These are phyloP conservation scores for Penicillium lagena DNA, from an alignment of 495 filamentous ascomycete genomes.

Conservation along the genomic window DNA sequence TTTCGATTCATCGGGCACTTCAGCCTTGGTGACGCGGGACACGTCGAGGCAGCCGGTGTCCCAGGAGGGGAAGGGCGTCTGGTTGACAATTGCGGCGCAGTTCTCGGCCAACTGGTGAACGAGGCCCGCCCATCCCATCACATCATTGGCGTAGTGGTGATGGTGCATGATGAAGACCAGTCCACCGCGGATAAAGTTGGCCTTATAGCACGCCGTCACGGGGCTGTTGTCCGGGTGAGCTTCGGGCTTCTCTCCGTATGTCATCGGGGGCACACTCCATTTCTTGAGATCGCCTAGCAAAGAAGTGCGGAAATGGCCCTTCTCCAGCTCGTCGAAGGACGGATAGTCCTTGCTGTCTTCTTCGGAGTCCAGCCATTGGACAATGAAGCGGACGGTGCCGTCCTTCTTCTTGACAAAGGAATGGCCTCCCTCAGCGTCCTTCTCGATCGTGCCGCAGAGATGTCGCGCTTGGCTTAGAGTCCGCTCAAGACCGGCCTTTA, in stretches of 20 bases:
- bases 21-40: slow-evolving; percentile 20
- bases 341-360: slow-evolving; percentile 20
- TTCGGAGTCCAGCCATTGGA: slow-evolving; percentile 32
- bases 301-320: slow-evolving; percentile 6
- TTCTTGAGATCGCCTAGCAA: slow-evolving; percentile 18
- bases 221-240: slow-evolving; percentile 25
- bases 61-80: slow-evolving; percentile 26
- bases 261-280: slow-evolving; percentile 28
- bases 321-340: slow-evolving; percentile 9
- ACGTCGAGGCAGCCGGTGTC: slow-evolving; percentile 24
- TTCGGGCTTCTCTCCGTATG: slow-evolving; percentile 34
- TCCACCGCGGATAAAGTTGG: slow-evolving; percentile 36
- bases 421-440: slow-evolving; percentile 22
- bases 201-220: slow-evolving; percentile 30
- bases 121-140: slow-evolving; percentile 34
- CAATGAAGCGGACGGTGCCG: slow-evolving; percentile 30
- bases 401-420: slow-evolving; percentile 36
- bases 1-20: slow-evolving; percentile 5
- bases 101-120: slow-evolving; percentile 37
- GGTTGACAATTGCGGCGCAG: slow-evolving; percentile 25
- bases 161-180: slow-evolving; percentile 36
- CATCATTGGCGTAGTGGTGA: slow-evolving; percentile 39
- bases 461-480: slow-evolving; percentile 37
- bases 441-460: slow-evolving; percentile 37
- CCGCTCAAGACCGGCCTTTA: slow-evolving; percentile 28